Base-by-base conservation (phyloP, 805 yeast genomes). In the Cyberlindnera maclurae region DNA sequence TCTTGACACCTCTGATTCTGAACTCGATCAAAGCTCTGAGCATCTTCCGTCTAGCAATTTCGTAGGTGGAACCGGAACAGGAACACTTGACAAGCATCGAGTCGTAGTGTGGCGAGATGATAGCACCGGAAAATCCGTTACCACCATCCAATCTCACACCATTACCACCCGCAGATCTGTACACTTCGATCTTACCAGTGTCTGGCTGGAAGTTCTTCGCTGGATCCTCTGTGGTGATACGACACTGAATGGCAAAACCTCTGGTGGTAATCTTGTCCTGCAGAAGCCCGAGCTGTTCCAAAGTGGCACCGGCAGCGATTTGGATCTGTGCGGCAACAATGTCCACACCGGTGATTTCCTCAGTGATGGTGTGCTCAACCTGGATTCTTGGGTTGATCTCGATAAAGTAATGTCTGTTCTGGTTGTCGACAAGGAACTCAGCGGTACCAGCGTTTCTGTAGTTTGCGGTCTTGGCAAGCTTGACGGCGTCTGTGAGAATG, bases 91-190 rank as follows among this genome's bases (percentile, higher is more conserved):
- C 98, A 74, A 90, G 76, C 96, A 90, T 84, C 28, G 97, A 89
- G 67, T 90, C 98, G 67, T 90, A 90, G 66, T 87, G 96, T 31
- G 98, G 98, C 26, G 96, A 82, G 51, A 90, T 93, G 50, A 93
- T 79, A 16, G 97, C 84, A 48, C 98, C 98, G 11, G 96, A 95
- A 63, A 87, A 90, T 4, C 96, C 97, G 61, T 90, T 90, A 67
- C 97, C 97, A 69, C 98, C 98, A 58, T 90, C 98, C 52, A 93
- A 74, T 70, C 99, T 81, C 34, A 93, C 97, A 64, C 99, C 99
- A 59, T 93, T 93, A 72, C 99, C 99, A 67, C 98, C 98, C 16
- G 97, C 86, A 33, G 97, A 88, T 64, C 97, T 79, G 71, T 90
- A 90, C 33, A 90, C 98, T 65, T 90, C 98, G 54, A 90, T 83